Evolutionary conservation across 495 filamentous ascomycete genomes (phyloP).

Genomic region (Tuber microsphaerosporum): DNA sequence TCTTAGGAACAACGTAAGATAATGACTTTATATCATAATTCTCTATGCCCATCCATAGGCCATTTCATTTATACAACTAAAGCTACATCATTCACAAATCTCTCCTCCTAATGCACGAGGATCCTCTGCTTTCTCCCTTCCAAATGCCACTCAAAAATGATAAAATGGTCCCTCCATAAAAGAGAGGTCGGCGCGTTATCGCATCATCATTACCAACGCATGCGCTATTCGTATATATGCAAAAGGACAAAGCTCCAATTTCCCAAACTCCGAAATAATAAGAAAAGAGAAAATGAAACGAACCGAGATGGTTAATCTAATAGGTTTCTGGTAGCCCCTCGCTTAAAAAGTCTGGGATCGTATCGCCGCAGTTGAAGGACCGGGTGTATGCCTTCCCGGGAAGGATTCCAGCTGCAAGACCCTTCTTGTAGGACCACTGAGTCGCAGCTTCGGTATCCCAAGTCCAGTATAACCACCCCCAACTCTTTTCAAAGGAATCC

Average conservation of each 20-base stretch:
- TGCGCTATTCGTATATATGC: background rate
- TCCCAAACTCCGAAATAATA: background rate
- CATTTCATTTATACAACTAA: background rate
- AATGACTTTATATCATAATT: background rate
- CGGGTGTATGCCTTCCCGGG: slow-evolving; percentile 70
- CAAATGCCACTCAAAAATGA: background rate
- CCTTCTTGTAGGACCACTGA: slow-evolving; percentile 92
- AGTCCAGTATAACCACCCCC: slow-evolving; percentile 99
- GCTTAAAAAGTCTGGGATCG: slow-evolving; percentile 62
- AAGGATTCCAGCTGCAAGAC: slow-evolving; percentile 73
- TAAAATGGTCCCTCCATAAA: background rate
- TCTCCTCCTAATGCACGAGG: background rate
- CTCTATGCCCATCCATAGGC: background rate
- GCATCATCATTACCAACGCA: background rate
- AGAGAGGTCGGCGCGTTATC: background rate
- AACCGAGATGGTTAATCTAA: slow-evolving; percentile 41
- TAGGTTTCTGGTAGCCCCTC: slow-evolving; percentile 61
- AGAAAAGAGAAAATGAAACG: background rate
- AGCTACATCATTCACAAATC: slow-evolving; percentile 2
- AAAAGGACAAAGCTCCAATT: background rate
- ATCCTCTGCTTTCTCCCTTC: background rate
- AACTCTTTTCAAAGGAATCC: slow-evolving; percentile 77
- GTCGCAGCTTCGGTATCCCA: slow-evolving; percentile 70
- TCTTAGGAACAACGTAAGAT: background rate
- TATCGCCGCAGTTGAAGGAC: slow-evolving; percentile 64